Evolutionary conservation across 257 asterid species (phyloP), one percentile per base, ranked within the genome.

Genomic region (Salvia miltiorrhiza): DNA sequence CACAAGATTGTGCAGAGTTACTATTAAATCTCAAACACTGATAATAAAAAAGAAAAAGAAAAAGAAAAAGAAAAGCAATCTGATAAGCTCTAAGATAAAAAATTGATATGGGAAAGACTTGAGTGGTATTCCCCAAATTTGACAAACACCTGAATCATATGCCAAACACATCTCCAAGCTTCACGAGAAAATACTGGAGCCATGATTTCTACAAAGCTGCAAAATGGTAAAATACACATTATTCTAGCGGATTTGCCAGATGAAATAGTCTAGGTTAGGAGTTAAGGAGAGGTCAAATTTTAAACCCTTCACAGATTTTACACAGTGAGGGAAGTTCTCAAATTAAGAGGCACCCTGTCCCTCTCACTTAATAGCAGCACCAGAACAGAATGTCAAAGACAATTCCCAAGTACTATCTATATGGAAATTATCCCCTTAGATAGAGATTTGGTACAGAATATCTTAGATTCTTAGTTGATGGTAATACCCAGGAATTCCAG

Each of bases 131-230:
- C 37, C 56, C 39, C 16, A 71, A 63, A 53, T 50, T 11, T 13
- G 50, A 79, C 16, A 67, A 11, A 23, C 77, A 94, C 99, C 99
- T 94, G 97, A 84, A 94, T 91, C 97, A 93, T 86, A 86, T 94
- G 97, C 97, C 99, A 93, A 72, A 90, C 96, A 71, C 99, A 93
- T 77, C 93, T 81, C 99, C 99, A 93, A 81, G 99, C 99, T 74
- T 85, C 92, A 35, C 97, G 88, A 65, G 98, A 93, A 75, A 90
- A 93, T 13, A 93, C 98, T 33, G 98, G 98, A 77, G 98, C 98
- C 98, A 93, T 93, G 71, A 93, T 93, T 85, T 93, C 99, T 73
- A 93, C 99, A 78, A 93, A 90, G 59, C 98, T 93, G 92, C 67
- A 78, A 7, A 66, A 17, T 64, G 37, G 66, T 28, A 74, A 71